Percentiles rank a stretch among this genome's conserved stretches.
Conservation (phyloP, 108 stramenopile species). For the Skeletonema costatum region DNA sequence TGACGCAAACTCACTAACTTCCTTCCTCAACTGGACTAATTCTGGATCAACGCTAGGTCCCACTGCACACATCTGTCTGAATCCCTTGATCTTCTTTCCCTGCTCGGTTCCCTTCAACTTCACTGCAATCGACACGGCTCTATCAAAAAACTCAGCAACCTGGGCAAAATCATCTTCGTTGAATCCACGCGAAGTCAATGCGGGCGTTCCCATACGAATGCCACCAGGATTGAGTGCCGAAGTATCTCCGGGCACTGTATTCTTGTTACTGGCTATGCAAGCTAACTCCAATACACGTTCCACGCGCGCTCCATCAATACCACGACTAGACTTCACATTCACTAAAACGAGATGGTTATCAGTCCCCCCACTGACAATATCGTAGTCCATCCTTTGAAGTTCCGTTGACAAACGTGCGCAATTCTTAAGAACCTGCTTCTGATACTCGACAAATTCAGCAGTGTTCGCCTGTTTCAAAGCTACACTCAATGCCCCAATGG, state of each 20-base stretch:
- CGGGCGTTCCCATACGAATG: conserved; percentile 99
- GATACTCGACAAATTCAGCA: conserved; percentile 96
- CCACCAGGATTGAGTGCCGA: conserved; percentile 97
- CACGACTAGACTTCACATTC: conserved; percentile 91
- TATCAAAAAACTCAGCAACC: conserved; percentile 96
- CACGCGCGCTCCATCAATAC: conserved; percentile 97
- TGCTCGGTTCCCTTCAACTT: conserved; percentile 82
- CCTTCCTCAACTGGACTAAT: conserved; percentile 82
- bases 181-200: conserved; percentile 97
- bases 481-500: conserved; percentile 97
- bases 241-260: conserved; percentile 95
- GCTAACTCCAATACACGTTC: conserved; percentile 96
- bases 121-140: conserved; percentile 91
- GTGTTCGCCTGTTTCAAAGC: conserved; percentile 94
- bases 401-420: conserved; percentile 74
- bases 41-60: conserved; percentile 92
- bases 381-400: conserved; percentile 86
- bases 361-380: conserved; percentile 98
- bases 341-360: conserved; percentile 99
- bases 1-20: conserved; percentile 93
- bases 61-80: conserved; percentile 89
- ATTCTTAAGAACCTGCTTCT: conserved; percentile 90
- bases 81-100: conserved; percentile 91
- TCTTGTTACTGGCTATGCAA: conserved; percentile 96
- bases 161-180: conserved; percentile 96